Conservation (phyloP, 2,329 filamentous ascomycete species). For the Colletotrichum eremochloae region DNA sequence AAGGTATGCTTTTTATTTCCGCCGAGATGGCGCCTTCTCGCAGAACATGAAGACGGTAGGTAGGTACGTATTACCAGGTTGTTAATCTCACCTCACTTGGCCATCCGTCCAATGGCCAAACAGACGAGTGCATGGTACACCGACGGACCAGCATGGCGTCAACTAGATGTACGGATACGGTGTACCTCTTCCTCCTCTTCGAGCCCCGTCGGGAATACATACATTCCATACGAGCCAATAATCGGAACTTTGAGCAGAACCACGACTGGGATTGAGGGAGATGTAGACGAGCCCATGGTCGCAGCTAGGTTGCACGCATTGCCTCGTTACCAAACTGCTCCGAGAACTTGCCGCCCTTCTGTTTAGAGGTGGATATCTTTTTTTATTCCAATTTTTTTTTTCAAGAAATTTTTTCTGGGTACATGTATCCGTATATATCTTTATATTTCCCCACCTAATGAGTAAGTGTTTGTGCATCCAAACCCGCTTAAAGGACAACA, state of each 20-base stretch:
- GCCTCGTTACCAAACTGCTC: not conserved
- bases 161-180: not conserved
- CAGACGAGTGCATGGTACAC: conserved; percentile 17
- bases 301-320: conserved; percentile 8
- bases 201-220: conserved; percentile 8
- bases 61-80: no score
- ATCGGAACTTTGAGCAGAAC: conserved; percentile 23
- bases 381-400: no score
- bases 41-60: not conserved
- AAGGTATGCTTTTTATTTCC: not conserved
- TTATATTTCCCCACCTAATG: no score
- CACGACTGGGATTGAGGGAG: conserved; percentile 11
- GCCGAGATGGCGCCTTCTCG: not conserved
- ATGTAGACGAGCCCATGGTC: no score
- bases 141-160: not conserved
- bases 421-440: no score
- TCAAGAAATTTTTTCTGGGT: no score
- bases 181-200: not conserved
- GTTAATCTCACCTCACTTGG: not conserved
- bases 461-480: no score
- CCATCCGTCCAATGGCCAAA: conserved; percentile 17
- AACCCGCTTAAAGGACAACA: no score
- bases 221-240: conserved; percentile 15
- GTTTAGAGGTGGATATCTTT: no score
- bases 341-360: not conserved